Percentiles rank a stretch among this genome's conserved stretches.
Evolutionary conservation across 108 stramenopile species (phyloP).

Genomic region (Nitzschia inconspicua): DNA sequence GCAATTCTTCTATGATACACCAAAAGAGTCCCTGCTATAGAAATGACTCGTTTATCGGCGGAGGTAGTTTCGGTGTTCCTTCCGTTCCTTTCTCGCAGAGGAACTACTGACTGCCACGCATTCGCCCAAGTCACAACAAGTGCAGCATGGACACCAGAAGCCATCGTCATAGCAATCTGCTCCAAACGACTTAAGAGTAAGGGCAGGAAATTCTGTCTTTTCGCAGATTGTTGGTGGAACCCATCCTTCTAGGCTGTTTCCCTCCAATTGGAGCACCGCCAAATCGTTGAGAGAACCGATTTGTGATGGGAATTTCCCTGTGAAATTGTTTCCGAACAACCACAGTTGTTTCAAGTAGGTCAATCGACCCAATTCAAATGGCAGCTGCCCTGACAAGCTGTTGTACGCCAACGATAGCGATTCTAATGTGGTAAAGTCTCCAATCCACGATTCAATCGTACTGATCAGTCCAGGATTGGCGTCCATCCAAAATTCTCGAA

Average conservation of each 20-base stretch:
- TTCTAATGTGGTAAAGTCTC: constrained; percentile 15
- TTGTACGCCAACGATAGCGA: constrained; percentile 17
- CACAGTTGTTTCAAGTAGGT: constrained; percentile 14
- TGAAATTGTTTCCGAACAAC: constrained; percentile 19
- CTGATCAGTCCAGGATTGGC: constrained; percentile 21
- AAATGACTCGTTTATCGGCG: no score
- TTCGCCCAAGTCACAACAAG: background rate
- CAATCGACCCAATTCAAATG: constrained; percentile 2
- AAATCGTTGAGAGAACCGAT: constrained; percentile 3
- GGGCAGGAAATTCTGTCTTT: constrained; percentile 3
- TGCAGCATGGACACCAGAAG: constrained; percentile 2
- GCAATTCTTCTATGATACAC: no score
- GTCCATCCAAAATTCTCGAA: constrained; percentile 34
- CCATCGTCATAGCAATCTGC: constrained; percentile 9
- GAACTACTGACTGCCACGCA: no score
- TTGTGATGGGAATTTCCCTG: constrained; percentile 14
- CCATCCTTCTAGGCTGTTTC: constrained; percentile 36
- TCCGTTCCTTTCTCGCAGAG: no score
- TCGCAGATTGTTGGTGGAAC: constrained; percentile 9
- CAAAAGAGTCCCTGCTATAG: no score
- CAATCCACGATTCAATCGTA: constrained; percentile 33
- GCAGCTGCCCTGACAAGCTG: constrained; percentile 12
- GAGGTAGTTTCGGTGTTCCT: no score
- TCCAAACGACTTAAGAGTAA: constrained; percentile 10
- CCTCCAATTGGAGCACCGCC: constrained; percentile 31